Evolutionary conservation across 2,329 filamentous ascomycete genomes (phyloP).

Genomic region (Clonostachys byssicola): DNA sequence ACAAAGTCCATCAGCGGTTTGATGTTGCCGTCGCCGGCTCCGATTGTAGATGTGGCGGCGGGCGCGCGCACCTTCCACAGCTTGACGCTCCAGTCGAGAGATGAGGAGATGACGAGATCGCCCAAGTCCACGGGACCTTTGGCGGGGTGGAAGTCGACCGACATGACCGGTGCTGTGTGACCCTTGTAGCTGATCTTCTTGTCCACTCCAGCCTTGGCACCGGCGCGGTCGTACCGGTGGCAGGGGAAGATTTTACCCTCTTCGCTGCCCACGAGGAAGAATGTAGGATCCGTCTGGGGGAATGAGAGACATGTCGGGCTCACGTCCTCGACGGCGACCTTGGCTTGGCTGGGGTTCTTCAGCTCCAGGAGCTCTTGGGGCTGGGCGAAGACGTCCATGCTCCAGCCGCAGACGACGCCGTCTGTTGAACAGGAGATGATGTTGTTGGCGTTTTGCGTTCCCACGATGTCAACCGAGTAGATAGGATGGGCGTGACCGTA

Average conservation of each 20-base stretch:
- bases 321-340: constrained; percentile 77
- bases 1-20: constrained; percentile 83
- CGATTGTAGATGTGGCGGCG: constrained; percentile 63
- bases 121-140: constrained; percentile 90
- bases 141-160: constrained; percentile 90
- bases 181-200: constrained; percentile 82
- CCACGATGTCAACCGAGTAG: constrained; percentile 92
- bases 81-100: constrained; percentile 95
- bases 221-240: constrained; percentile 94
- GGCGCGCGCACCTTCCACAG: constrained; percentile 91
- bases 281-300: constrained; percentile 90
- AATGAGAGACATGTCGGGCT: constrained; percentile 94
- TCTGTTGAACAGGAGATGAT: constrained; percentile 97
- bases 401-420: constrained; percentile 95
- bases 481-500: constrained; percentile 95
- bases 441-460: constrained; percentile 98
- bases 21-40: constrained; percentile 48
- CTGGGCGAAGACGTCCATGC: constrained; percentile 94
- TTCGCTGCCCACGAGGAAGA: constrained; percentile 95
- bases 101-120: constrained; percentile 87
- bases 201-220: constrained; percentile 94
- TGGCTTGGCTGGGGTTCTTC: constrained; percentile 77
- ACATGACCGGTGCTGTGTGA: constrained; percentile 93
- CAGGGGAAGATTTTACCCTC: constrained; percentile 96
- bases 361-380: constrained; percentile 92